Evolutionary conservation across 257 asterid genomes (phyloP).

Genomic region (Solanum chaucha): DNA sequence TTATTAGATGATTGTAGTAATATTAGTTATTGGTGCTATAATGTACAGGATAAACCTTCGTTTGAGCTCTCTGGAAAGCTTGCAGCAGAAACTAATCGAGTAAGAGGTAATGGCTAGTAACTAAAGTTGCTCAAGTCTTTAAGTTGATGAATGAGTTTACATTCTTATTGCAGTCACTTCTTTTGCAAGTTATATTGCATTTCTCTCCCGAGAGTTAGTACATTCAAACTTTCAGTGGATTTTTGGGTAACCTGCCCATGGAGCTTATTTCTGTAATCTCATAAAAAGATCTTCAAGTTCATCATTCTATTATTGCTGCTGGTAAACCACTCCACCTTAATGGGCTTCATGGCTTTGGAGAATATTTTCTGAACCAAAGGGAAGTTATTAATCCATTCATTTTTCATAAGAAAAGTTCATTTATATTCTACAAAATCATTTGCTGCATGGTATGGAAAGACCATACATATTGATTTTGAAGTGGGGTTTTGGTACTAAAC

Average conservation of each 20-base stretch:
- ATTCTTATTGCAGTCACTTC: background rate
- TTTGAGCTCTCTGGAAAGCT: constrained; percentile 99
- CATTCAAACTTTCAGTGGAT: background rate
- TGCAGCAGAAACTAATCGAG: constrained; percentile 94
- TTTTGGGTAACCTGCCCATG: background rate
- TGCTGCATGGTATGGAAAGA: background rate
- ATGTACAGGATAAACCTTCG: constrained; percentile 81
- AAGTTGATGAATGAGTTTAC: background rate
- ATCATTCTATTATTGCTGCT: background rate
- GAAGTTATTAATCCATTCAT: background rate
- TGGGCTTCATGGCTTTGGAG: background rate
- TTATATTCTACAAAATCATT: background rate
- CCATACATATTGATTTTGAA: background rate
- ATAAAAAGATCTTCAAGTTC: background rate
- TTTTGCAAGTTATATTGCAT: background rate
- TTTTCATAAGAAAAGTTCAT: background rate
- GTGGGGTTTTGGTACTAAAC: background rate
- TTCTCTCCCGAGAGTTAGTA: background rate
- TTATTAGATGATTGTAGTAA: constrained; percentile 2
- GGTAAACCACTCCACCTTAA: background rate
- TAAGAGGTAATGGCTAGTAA: constrained; percentile 45
- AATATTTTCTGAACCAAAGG: background rate
- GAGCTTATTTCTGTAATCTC: background rate
- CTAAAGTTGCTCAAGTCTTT: background rate
- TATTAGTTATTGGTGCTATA: background rate